Percentiles rank a stretch among this genome's conserved stretches.
Conservation (phyloP, 2,329 filamentous ascomycete genomes). For the Aspergillus bombycis region DNA sequence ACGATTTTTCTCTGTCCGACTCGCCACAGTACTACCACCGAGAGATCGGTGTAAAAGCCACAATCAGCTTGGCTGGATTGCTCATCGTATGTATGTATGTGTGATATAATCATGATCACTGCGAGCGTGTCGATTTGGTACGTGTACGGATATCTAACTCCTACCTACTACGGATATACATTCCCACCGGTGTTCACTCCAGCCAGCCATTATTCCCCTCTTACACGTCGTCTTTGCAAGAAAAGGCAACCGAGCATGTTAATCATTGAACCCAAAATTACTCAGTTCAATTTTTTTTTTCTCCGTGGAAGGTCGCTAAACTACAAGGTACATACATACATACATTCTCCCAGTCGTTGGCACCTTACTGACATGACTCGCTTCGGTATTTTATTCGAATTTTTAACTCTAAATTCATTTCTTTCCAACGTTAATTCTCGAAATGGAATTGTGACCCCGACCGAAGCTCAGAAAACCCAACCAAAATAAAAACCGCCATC, state of each 20-base stretch:
- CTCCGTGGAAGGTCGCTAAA: too few species aligned
- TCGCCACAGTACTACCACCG: constrained; percentile 18
- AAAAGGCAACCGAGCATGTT: not conserved
- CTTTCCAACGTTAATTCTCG: not conserved
- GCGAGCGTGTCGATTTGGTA: too few species aligned
- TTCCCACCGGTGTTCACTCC: not conserved
- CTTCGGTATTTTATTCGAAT: not conserved
- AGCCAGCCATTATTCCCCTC: not conserved
- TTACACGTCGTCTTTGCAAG: not conserved
- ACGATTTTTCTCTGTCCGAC: constrained; percentile 5
- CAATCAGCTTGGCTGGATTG: not conserved
- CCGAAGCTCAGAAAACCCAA: not conserved
- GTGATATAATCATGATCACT: not conserved
- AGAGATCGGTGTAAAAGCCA: not conserved
- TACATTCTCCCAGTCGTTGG: not conserved
- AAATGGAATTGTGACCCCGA: not conserved
- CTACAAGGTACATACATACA: not conserved
- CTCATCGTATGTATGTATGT: not conserved
- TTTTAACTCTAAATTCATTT: not conserved
- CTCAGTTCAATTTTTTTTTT: too few species aligned
- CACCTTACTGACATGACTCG: not conserved
- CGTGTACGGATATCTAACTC: too few species aligned
- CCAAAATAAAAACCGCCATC: not conserved
- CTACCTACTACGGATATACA: not conserved
- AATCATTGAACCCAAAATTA: not conserved